Evolutionary conservation across 2,329 filamentous ascomycete species (phyloP).

Genomic region (Zalaria obscura): DNA sequence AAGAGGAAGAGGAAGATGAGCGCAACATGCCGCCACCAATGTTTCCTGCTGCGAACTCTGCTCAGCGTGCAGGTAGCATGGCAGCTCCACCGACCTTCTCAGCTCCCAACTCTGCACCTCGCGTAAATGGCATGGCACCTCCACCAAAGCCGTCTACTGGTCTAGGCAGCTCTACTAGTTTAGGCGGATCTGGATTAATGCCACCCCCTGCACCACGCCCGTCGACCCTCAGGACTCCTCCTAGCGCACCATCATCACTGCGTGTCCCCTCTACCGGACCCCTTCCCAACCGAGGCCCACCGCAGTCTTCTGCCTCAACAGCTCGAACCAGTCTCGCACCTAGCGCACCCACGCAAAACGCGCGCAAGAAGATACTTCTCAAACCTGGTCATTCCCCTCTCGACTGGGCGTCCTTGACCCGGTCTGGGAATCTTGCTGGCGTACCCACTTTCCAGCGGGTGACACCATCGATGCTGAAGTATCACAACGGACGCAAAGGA

Average conservation of each 20-base stretch:
- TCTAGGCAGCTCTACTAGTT: background rate
- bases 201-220: conserved; percentile 12
- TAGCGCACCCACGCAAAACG: conserved; percentile 24
- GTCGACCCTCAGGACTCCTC: background rate
- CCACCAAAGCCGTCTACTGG: conserved; percentile 11
- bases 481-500: conserved; percentile 68
- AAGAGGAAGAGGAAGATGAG: conserved; percentile 19
- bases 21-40: conserved; percentile 21
- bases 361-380: conserved; percentile 56
- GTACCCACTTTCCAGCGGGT: conserved; percentile 51
- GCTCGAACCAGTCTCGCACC: conserved; percentile 18
- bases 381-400: conserved; percentile 87
- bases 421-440: conserved; percentile 37
- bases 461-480: conserved; percentile 64
- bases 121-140: conserved; percentile 1
- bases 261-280: conserved; percentile 32
- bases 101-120: conserved; percentile 8
- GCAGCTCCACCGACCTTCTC: conserved; percentile 20
- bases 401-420: conserved; percentile 82
- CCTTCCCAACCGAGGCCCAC: conserved; percentile 29
- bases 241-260: conserved; percentile 9
- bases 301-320: conserved; percentile 17
- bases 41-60: conserved; percentile 32
- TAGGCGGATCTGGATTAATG: conserved; percentile 10
- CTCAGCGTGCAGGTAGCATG: conserved; percentile 28